These are phyloP conservation scores for Annulohypoxylon bovei DNA, from an alignment of 495 filamentous ascomycete species.

Conservation along the genomic window DNA sequence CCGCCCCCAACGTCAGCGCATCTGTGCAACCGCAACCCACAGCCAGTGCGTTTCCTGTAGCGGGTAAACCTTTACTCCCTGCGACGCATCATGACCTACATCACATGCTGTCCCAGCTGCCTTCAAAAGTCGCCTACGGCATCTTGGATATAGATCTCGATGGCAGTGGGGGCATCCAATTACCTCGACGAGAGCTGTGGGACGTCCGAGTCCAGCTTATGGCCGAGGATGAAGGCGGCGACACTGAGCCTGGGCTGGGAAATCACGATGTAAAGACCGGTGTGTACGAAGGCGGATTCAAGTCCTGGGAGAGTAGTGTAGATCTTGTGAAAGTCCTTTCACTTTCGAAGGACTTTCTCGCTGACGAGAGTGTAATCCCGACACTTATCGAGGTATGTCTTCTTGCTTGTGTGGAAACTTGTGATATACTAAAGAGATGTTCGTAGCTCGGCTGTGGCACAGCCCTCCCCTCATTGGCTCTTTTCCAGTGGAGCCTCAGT, in stretches of 20 bases:
- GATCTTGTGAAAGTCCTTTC: slow-evolving; percentile 81
- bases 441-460: slow-evolving; percentile 88
- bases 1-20: slow-evolving; percentile 44
- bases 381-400: slow-evolving; percentile 79
- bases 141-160: slow-evolving; percentile 65
- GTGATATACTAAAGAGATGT: slow-evolving; percentile 31
- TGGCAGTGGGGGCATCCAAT: slow-evolving; percentile 58
- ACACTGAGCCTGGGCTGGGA: slow-evolving; percentile 66
- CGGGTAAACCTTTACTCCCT: slow-evolving; percentile 59
- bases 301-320: slow-evolving; percentile 96
- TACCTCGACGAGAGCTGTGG: slow-evolving; percentile 90
- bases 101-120: slow-evolving; percentile 72
- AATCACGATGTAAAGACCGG: slow-evolving; percentile 87
- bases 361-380: slow-evolving; percentile 50
- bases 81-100: slow-evolving; percentile 54
- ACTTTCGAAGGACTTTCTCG: slow-evolving; percentile 65
- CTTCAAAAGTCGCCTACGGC: slow-evolving; percentile 81
- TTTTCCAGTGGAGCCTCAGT: slow-evolving; percentile 75
- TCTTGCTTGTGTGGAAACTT: background rate
- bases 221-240: slow-evolving; percentile 68
- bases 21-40: slow-evolving; percentile 39
- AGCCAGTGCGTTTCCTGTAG: slow-evolving; percentile 59
- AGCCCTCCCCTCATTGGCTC: slow-evolving; percentile 79
- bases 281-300: slow-evolving; percentile 98
- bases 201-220: slow-evolving; percentile 94